These are phyloP conservation scores for Candida sanyiensis DNA, from an alignment of 805 yeast genomes.

Conservation along the genomic window DNA sequence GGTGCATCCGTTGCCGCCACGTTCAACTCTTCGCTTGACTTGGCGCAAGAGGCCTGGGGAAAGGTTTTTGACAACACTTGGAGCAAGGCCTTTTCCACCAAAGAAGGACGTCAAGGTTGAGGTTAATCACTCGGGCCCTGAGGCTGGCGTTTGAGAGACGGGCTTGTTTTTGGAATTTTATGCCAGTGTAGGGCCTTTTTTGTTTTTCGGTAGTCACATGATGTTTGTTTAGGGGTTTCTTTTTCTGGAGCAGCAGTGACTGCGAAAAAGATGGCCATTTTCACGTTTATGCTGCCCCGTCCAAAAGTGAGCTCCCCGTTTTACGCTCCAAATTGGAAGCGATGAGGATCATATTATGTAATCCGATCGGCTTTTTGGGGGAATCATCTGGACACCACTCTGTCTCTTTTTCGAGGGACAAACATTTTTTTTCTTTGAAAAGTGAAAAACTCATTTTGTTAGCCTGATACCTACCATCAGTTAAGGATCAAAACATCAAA, in stretches of 20 bases:
- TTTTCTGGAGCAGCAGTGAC: no score
- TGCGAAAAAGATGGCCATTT: not conserved
- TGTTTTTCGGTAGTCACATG: no score
- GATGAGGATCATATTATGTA: no score
- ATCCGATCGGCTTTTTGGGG: no score
- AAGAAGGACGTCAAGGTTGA: slow-evolving; percentile 1
- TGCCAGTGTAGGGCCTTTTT: no score
- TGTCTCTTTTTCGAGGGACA: slow-evolving; percentile 10
- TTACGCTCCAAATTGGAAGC: not conserved
- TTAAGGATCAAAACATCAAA: slow-evolving; percentile 24
- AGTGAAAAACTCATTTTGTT: slow-evolving; percentile 25
- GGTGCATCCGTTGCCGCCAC: slow-evolving; percentile 29
- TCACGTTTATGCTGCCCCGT: slow-evolving; percentile 3
- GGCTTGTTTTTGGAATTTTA: no score
- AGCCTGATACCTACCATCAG: slow-evolving; percentile 12
- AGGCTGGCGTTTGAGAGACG: no score
- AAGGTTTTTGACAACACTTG: slow-evolving; percentile 10
- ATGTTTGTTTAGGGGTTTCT: no score
- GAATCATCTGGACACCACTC: slow-evolving; percentile 19
- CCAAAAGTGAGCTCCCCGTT: slow-evolving; percentile 1
- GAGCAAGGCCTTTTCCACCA: slow-evolving; percentile 14
- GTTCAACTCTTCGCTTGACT: slow-evolving; percentile 27
- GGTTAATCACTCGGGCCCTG: no score
- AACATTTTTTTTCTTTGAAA: slow-evolving; percentile 21
- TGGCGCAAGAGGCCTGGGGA: slow-evolving; percentile 28